Percentiles rank a stretch among this genome's conserved stretches.
phyloP scores from a whole-genome alignment of 495 filamentous ascomycete species.

The Cercophora scortea region DNA sequence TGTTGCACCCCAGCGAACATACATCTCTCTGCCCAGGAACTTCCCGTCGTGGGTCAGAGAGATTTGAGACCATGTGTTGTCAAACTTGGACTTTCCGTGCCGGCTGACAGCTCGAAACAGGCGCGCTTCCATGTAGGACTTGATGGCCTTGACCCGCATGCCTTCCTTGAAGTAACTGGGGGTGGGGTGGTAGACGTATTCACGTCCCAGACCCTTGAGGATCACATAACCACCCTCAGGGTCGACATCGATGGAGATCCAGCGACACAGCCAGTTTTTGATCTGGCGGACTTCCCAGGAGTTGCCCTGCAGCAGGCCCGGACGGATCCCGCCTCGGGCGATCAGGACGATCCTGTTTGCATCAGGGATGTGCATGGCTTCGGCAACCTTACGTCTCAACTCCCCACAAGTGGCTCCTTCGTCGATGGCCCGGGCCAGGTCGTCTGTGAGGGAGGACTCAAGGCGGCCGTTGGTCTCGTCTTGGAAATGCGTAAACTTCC shows the following conservation, averaged over 20 bases:
- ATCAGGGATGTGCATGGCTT: constrained; percentile 10
- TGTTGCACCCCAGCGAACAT: constrained; percentile 16
- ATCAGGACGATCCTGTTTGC: constrained; percentile 21
- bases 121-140: constrained; percentile 5
- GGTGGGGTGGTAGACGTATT: constrained; percentile 24
- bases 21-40: constrained; percentile 5
- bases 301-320: constrained; percentile 22
- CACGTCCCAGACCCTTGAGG: constrained; percentile 19
- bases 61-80: constrained; percentile 15
- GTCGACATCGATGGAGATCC: constrained; percentile 19
- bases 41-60: constrained; percentile 10
- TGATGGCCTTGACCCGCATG: not conserved
- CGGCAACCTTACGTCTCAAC: constrained; percentile 11
- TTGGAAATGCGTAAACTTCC: constrained; percentile 16
- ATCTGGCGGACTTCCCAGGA: constrained; percentile 23
- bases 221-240: constrained; percentile 15
- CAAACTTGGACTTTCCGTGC: constrained; percentile 10
- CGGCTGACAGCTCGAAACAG: constrained; percentile 9
- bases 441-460: not conserved
- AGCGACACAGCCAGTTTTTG: constrained; percentile 26
- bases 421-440: constrained; percentile 13
- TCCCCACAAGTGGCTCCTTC: constrained; percentile 15
- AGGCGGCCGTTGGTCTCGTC: constrained; percentile 10
- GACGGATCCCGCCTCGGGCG: constrained; percentile 22
- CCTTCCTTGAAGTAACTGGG: not conserved